Evolutionary conservation across 83 land plant species (phyloP), one percentile per base, ranked within the genome.

Genomic region (Picea abies): DNA sequence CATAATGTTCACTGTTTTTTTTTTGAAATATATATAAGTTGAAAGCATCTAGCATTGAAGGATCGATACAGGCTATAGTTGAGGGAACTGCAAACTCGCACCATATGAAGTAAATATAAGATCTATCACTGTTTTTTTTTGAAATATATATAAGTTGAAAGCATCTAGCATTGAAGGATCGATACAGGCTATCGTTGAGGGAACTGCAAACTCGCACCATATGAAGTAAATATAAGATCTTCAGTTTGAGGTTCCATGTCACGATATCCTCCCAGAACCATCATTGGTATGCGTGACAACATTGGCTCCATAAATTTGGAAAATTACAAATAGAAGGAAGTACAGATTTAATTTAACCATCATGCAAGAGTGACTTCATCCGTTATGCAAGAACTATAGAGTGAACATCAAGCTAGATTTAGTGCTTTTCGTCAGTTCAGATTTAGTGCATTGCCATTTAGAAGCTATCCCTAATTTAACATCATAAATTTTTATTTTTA

Each of bases 141-240:
- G n/a, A 79, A 86, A 60, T 86, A 86, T 56, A 86, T 44, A 73
- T 83, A 83, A 37, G 79, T 78, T 70, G 83, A 77, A 60, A 86
- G 88, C 83, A 83, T 26, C 88, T 83, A 71, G 82, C 86, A 73
- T 84, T 63, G 63, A 86, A 86, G 44, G 88, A 86, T 82, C 84
- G 79, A 68, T 83, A 86, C 20, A 86, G 32, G 26, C 32, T 86
- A 67, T 65, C 66, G n/a, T 75, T 72, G 19, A 61, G 1, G 88
- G 86, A 17, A 86, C 88, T 70, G 83, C 60, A 41, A 86, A 86
- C 86, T 62, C 3, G 79, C 80, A 20, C 80, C 80, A 44, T 86
- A 86, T 29, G 88, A 56, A n/a, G 60, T 79, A 70, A 86, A 86
- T 47, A 78, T 79, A 25, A 75, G 22, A 1, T 77, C 79, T 17